Percentiles rank a stretch among this genome's conserved stretches.
These are phyloP conservation scores for Xanthoconium separans DNA, from an alignment of 1,284 basidiomycete genomes.

Conservation along the genomic window DNA sequence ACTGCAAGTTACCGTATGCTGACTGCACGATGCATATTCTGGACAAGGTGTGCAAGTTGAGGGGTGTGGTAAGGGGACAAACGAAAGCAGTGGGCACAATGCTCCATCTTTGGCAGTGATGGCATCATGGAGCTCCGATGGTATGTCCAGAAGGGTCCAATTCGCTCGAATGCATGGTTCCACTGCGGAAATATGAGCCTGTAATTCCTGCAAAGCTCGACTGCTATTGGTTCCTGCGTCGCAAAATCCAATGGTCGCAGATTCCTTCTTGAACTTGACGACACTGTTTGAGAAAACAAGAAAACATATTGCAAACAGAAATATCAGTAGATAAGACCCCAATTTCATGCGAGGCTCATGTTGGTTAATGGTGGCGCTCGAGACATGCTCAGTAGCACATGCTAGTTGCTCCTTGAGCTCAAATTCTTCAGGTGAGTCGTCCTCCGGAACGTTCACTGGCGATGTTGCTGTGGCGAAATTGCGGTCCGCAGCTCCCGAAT, in stretches of 20 bases:
- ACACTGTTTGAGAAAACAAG: conserved; percentile 42
- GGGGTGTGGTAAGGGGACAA: conserved; percentile 62
- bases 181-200: conserved; percentile 45
- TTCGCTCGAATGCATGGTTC: conserved; percentile 63
- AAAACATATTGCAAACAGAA: conserved; percentile 41
- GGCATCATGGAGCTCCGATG: conserved; percentile 28
- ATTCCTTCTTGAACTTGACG: conserved; percentile 62
- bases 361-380: conserved; percentile 32
- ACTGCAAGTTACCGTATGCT: conserved; percentile 66
- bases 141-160: conserved; percentile 40
- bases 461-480: conserved; percentile 21
- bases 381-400: conserved; percentile 39
- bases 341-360: conserved; percentile 15
- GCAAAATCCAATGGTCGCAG: conserved; percentile 80
- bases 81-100: conserved; percentile 51
- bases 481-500: conserved; percentile 12
- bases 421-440: conserved; percentile 6
- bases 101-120: conserved; percentile 36
- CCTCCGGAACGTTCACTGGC: conserved; percentile 20
- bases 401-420: conserved; percentile 18
- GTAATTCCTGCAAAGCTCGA: conserved; percentile 49
- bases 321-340: conserved; percentile 32
- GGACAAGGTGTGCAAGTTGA: conserved; percentile 85
- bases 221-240: conserved; percentile 69
- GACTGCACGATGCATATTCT: conserved; percentile 73